Conservation (phyloP, 2,329 filamentous ascomycete genomes). For the Colletotrichum ledebouriae region DNA sequence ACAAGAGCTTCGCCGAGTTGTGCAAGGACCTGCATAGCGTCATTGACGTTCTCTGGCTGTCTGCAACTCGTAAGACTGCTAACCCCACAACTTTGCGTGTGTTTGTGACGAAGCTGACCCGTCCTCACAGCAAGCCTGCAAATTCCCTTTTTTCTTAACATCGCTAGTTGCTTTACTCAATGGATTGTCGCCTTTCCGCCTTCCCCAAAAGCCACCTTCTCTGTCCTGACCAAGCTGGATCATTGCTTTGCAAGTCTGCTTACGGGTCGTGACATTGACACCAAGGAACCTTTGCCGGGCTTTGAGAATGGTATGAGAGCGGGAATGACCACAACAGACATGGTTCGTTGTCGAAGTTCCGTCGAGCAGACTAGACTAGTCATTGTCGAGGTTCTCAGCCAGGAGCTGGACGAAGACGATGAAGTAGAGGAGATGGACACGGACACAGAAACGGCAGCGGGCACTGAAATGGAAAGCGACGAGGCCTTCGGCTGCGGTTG, state of each 20-base stretch:
- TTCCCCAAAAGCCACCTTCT: slow-evolving; percentile 76
- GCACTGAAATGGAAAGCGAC: slow-evolving; percentile 46
- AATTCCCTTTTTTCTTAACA: slow-evolving; percentile 83
- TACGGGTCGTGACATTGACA: slow-evolving; percentile 74
- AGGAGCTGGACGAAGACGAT: slow-evolving; percentile 49
- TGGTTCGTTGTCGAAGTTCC: slow-evolving; percentile 86
- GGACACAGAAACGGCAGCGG: slow-evolving; percentile 45
- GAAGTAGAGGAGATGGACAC: slow-evolving; percentile 51
- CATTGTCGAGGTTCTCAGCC: slow-evolving; percentile 76
- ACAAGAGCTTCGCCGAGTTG: slow-evolving; percentile 75
- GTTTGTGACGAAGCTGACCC: slow-evolving; percentile 13
- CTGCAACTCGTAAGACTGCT: slow-evolving; percentile 79
- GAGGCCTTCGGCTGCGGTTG: slow-evolving; percentile 47
- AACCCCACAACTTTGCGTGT: neutral
- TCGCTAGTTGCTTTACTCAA: slow-evolving; percentile 79
- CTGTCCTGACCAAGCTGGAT: slow-evolving; percentile 82
- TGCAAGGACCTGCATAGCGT: slow-evolving; percentile 81
- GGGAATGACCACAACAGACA: slow-evolving; percentile 83
- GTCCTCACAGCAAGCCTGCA: slow-evolving; percentile 77
- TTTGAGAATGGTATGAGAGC: slow-evolving; percentile 73
- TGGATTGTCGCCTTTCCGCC: slow-evolving; percentile 81
- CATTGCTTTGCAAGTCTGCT: slow-evolving; percentile 85
- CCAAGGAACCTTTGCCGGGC: slow-evolving; percentile 75
- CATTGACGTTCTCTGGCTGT: slow-evolving; percentile 87
- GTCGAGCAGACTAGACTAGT: slow-evolving; percentile 81